Percentiles rank a stretch among this genome's conserved stretches.
These are phyloP conservation scores for Pulveroboletus ridleyi DNA, from an alignment of 1,284 basidiomycete species.

Conservation along the genomic window DNA sequence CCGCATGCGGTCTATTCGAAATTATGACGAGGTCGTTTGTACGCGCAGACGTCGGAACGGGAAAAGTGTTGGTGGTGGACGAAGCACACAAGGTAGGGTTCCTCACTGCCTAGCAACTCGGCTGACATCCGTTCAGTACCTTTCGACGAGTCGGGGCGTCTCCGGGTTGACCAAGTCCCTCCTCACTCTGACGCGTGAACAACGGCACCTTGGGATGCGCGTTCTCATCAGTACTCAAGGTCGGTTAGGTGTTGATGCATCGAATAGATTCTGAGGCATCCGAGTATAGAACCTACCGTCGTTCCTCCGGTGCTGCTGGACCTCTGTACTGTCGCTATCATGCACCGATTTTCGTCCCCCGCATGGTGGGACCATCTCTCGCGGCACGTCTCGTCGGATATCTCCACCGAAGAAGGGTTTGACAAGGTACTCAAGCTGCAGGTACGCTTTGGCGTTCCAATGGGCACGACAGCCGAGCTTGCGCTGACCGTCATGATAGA, in stretches of 20 bases:
- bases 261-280: conserved; percentile 1
- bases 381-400: conserved; percentile 65
- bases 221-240: conserved; percentile 76
- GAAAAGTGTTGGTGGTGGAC: conserved; percentile 72
- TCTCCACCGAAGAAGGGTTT: conserved; percentile 58
- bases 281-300: conserved; percentile 63
- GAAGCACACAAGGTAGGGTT: conserved; percentile 72
- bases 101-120: neutral
- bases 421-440: conserved; percentile 65
- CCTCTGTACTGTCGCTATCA: conserved; percentile 63
- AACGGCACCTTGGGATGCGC: conserved; percentile 71
- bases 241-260: conserved; percentile 26
- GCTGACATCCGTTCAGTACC: conserved; percentile 49
- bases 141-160: conserved; percentile 49
- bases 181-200: conserved; percentile 63
- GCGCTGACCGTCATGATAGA: conserved; percentile 41
- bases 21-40: conserved; percentile 67
- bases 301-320: conserved; percentile 69
- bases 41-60: conserved; percentile 58
- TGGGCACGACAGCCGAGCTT: neutral
- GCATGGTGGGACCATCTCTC: conserved; percentile 71
- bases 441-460: conserved; percentile 40
- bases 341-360: conserved; percentile 74
- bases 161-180: conserved; percentile 61
- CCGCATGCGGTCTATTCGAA: conserved; percentile 71